Evolutionary conservation across 257 asterid genomes (phyloP).

Genomic region (Fraxinus cuspidata): DNA sequence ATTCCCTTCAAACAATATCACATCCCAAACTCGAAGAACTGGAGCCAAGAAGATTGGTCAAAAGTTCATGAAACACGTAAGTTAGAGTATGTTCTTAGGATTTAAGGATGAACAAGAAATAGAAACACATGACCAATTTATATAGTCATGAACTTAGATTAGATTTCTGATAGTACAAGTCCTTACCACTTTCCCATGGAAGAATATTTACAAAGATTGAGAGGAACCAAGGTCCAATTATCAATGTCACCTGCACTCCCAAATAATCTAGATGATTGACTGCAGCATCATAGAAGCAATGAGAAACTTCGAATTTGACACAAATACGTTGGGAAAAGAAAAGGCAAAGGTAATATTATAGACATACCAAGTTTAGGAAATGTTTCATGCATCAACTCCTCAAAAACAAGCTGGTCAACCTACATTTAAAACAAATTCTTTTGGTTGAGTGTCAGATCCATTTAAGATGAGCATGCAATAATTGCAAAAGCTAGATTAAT

Average conservation of each 20-base stretch:
- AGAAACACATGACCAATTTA: slow-evolving; percentile 10
- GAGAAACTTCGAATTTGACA: slow-evolving; percentile 20
- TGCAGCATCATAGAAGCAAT: slow-evolving; percentile 40
- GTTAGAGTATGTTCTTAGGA: neutral
- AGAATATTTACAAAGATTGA: slow-evolving; percentile 81
- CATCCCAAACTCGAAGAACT: slow-evolving; percentile 98
- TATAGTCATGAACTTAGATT: slow-evolving; percentile 9
- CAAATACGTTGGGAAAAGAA: slow-evolving; percentile 12
- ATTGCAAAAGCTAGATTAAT: slow-evolving; percentile 17
- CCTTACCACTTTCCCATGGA: slow-evolving; percentile 98
- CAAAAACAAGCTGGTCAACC: slow-evolving; percentile 96
- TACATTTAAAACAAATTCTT: slow-evolving; percentile 29
- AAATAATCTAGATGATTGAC: slow-evolving; percentile 87
- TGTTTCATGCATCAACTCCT: slow-evolving; percentile 85
- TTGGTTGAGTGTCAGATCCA: slow-evolving; percentile 11
- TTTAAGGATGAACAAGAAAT: slow-evolving; percentile 14
- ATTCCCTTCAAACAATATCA: slow-evolving; percentile 88
- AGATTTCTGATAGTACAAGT: slow-evolving; percentile 27
- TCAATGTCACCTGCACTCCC: slow-evolving; percentile 93
- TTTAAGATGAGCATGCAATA: slow-evolving; percentile 23
- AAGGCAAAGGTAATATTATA: slow-evolving; percentile 19
- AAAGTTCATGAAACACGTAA: neutral
- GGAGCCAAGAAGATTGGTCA: slow-evolving; percentile 25
- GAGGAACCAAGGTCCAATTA: slow-evolving; percentile 89
- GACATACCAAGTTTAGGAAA: slow-evolving; percentile 86